Conservation (phyloP, 2,329 filamentous ascomycete genomes). For the Talaromyces sp. region DNA sequence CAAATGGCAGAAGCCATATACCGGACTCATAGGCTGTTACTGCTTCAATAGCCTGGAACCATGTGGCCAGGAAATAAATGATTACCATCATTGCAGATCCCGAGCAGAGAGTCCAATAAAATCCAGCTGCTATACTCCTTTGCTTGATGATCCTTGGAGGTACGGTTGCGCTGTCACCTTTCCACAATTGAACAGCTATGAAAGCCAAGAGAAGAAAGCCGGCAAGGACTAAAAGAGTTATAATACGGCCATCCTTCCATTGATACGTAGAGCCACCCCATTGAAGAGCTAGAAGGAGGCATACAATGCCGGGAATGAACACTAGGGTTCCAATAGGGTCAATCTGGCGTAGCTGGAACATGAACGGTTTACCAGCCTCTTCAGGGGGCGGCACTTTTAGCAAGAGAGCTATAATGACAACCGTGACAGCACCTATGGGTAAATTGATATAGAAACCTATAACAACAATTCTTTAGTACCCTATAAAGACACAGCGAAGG, state of each 20-base stretch:
- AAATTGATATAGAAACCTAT: background rate
- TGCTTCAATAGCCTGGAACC: background rate
- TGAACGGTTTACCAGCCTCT: background rate
- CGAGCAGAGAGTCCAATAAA: background rate
- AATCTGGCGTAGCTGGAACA: background rate
- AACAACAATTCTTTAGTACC: background rate
- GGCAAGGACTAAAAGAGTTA: background rate
- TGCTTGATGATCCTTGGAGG: background rate
- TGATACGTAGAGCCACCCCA: background rate
- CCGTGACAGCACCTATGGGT: background rate
- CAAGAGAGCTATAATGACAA: background rate
- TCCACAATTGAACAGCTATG: background rate
- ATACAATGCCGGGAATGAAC: background rate
- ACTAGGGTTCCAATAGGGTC: background rate
- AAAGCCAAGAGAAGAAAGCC: background rate
- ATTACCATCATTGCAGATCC: background rate
- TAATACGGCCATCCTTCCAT: background rate
- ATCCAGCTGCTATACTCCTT: background rate
- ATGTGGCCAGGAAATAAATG: background rate
- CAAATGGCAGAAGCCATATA: background rate
- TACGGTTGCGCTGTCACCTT: background rate
- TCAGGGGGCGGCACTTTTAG: background rate
- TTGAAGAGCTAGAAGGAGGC: conserved; percentile 1
- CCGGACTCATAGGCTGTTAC: background rate
- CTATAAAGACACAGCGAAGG: background rate